These are phyloP conservation scores for Leptographium flavum DNA, from an alignment of 2,329 filamentous ascomycete genomes.

Conservation along the genomic window DNA sequence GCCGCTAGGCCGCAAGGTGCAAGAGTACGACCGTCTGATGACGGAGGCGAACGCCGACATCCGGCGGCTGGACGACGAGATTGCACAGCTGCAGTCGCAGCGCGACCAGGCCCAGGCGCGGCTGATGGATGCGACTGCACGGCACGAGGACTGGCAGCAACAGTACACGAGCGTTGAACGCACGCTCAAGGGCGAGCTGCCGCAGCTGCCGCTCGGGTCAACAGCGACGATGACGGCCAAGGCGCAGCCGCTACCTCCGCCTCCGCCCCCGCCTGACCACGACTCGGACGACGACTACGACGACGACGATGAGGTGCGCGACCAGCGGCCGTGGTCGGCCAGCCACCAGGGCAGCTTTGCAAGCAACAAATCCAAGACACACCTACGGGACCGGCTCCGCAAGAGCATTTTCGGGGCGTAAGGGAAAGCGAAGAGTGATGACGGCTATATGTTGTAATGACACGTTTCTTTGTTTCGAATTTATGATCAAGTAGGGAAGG, in stretches of 20 bases:
- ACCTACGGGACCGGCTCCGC: neutral
- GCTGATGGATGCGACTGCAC: neutral
- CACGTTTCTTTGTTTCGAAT: neutral
- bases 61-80: neutral
- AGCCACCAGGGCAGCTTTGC: constrained; percentile 2
- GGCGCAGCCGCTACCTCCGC: no score
- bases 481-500: no score
- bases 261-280: neutral
- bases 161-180: neutral
- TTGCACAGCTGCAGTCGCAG: neutral
- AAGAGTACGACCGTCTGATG: constrained; percentile 1
- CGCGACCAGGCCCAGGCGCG: neutral
- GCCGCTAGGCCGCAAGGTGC: neutral
- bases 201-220: neutral
- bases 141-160: constrained; percentile 1
- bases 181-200: constrained; percentile 1
- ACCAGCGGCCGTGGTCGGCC: constrained; percentile 1
- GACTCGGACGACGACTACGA: neutral
- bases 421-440: neutral
- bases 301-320: neutral
- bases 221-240: neutral
- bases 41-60: constrained; percentile 1
- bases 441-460: neutral
- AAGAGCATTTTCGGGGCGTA: neutral
- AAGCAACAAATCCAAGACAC: neutral